These are phyloP conservation scores for Grosmannia serpens DNA, from an alignment of 2,329 filamentous ascomycete species.

Conservation along the genomic window DNA sequence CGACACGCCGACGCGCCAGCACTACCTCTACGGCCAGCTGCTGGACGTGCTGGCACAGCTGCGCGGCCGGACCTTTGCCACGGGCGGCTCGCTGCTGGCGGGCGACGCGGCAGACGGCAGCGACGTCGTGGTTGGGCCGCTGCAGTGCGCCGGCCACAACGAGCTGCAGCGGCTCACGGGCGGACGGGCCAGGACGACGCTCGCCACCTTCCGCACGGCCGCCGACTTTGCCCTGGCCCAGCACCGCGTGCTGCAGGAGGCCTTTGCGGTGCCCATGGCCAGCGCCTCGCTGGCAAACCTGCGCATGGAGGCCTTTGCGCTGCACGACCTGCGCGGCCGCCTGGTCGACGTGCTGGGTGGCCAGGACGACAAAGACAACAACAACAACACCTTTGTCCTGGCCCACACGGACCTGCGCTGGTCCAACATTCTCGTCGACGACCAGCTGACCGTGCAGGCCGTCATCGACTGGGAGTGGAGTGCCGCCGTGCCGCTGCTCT, in stretches of 20 bases:
- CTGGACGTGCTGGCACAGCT: conserved; percentile 17
- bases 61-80: conserved; percentile 13
- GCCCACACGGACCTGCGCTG: conserved; percentile 14
- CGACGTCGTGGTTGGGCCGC: conserved; percentile 10
- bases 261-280: not conserved
- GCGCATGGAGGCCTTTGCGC: conserved; percentile 7
- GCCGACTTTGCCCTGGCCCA: conserved; percentile 3
- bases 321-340: conserved; percentile 8
- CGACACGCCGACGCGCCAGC: conserved; percentile 1
- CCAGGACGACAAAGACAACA: not conserved
- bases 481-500: conserved; percentile 6
- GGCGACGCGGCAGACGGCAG: conserved; percentile 8
- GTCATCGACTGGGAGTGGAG: conserved; percentile 20
- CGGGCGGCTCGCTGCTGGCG: conserved; percentile 16
- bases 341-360: conserved; percentile 7
- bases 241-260: not conserved
- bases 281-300: conserved; percentile 2
- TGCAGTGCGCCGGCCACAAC: conserved; percentile 4
- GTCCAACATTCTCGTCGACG: conserved; percentile 17
- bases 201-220: conserved; percentile 2
- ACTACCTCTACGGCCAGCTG: conserved; percentile 12
- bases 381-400: conserved; percentile 13
- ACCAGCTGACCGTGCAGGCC: conserved; percentile 12
- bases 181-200: not conserved
- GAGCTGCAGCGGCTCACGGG: not conserved